Base-by-base conservation (phyloP, 192 early-diverging fungal genomes). In the Funneliformis mosseae region DNA sequence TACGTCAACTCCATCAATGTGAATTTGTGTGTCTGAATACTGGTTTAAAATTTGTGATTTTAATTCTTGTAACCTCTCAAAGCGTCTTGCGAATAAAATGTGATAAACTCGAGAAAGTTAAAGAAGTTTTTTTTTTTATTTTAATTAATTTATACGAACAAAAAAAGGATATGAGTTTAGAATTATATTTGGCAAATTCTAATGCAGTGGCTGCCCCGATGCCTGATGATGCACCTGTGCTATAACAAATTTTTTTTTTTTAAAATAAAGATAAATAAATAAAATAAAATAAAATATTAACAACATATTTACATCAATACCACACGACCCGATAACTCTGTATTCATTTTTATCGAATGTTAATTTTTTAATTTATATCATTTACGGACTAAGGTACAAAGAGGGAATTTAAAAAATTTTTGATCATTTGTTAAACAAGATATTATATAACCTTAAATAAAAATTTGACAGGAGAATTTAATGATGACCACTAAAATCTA, bases 1-100 rank as follows among this genome's bases (percentile, higher is more conserved):
- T 21, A 97, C 91, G 80, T 97, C 95, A 10, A 96, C 84, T 21
- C 81, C 85, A 11, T 88, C 83, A 5, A 85, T 67, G 72, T 90
- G 88, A 7, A 94, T 88, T 8, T 83, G 74, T 66, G 90, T 81
- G 0, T 27, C 55, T 0, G 91, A 88, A 73, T 89, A 83, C 18
- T 81, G 71, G 12, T 76, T 60, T 5, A 41, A 27, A 39, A 95
- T 84, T 43, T 85, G 81, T 3, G 75, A n/a, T 48, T 88, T 84
- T 41, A 96, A 64, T 3, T 79, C 68, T 38, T 88, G 84, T 8
- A 96, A 85, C 0, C 89, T 84, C 1, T 94, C 91, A 4, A 74
- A 18, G 9, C 92, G 89, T 43, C 92, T 86, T 16, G 92, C 92
- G 4, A 89, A 85, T 3, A 93, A 74, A 21, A 92, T 84, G 48